These are phyloP conservation scores for Helotiales sp. DNA, from an alignment of 2,329 filamentous ascomycete genomes.

Conservation along the genomic window DNA sequence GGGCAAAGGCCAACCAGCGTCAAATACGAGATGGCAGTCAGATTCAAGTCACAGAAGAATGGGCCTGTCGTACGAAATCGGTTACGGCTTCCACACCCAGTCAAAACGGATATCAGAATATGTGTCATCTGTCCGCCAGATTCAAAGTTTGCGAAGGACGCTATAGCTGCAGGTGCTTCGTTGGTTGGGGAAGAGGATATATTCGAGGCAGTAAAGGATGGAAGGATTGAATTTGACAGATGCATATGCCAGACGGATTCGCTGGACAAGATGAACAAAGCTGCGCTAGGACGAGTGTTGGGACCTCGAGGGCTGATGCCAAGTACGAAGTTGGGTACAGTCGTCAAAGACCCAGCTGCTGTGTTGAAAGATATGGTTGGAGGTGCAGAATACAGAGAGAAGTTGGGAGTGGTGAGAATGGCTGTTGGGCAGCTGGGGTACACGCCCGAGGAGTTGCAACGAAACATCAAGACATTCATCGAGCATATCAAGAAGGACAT, in stretches of 20 bases:
- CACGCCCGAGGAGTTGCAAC: slow-evolving; percentile 80
- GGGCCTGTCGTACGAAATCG: slow-evolving; percentile 85
- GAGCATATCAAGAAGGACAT: slow-evolving; percentile 78
- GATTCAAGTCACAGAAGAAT: slow-evolving; percentile 79
- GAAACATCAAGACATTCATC: slow-evolving; percentile 80
- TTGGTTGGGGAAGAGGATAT: slow-evolving; percentile 84
- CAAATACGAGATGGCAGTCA: slow-evolving; percentile 90
- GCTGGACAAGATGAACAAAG: slow-evolving; percentile 76
- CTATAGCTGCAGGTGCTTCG: slow-evolving; percentile 74
- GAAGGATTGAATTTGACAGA: slow-evolving; percentile 82
- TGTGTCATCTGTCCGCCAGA: slow-evolving; percentile 89
- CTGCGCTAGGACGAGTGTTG: slow-evolving; percentile 75
- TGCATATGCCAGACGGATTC: slow-evolving; percentile 83
- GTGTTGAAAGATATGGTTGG: slow-evolving; percentile 81
- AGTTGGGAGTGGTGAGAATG: slow-evolving; percentile 79
- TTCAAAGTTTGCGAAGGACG: slow-evolving; percentile 71
- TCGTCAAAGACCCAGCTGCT: slow-evolving; percentile 76
- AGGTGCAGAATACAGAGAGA: slow-evolving; percentile 84
- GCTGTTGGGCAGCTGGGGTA: slow-evolving; percentile 90
- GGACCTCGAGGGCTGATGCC: slow-evolving; percentile 94
- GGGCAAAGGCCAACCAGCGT: slow-evolving; percentile 69
- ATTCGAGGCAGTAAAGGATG: slow-evolving; percentile 72
- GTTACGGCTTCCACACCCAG: slow-evolving; percentile 83
- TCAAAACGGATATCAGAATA: slow-evolving; percentile 85
- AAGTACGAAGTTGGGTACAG: slow-evolving; percentile 80